Base-by-base conservation (phyloP, 108 stramenopile genomes). In the Fragilariopsis cylindrus region DNA sequence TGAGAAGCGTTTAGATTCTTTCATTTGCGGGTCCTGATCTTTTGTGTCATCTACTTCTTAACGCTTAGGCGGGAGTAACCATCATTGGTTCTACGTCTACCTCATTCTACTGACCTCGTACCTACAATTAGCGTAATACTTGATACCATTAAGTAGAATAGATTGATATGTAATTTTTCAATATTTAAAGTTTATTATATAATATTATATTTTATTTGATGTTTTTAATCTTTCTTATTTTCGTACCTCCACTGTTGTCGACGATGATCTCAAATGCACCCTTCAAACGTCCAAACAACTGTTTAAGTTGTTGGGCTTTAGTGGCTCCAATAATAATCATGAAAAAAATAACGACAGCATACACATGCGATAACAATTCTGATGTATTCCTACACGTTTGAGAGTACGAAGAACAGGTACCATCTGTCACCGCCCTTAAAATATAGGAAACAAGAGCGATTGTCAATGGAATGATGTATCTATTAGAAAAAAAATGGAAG, bases 391-490 rank as follows among this genome's bases (percentile, higher is more conserved):
- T 60, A 77, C 96, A 97, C 13, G 86, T 85, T 67, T 82, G 80
- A 4, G 84, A 85, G 82, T 89, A 91, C 18, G 73, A 58, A 21
- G 93, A 91, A 79, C 97, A 97, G 7, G 94, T 88, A 47, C 82
- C 65, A 72, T 96, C 95, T 3, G 89, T 82, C 58, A 96, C 66
- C 79, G 80, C 92, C 43, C 95, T 82, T 12, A 95, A 54, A 52
- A 98, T 75, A 69, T 81, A 92, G 39, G 97, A 87, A 19, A 79
- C 62, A 21, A 85, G 43, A 16, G 95, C 98, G 18, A 98, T 81
- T 0, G 73, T 63, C 60, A 96, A 56, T 12, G 98, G 97, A 30
- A 99, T 57, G 40, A 92, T 69, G 70, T 95, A 98, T n/a, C 90
- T 91, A 75, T 9, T 52, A n/a, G 60, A 69, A 52, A 15, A 21